A percentile compares a stretch with the other conserved stretches of the same genome.
phyloP scores from a whole-genome alignment of 1,284 basidiomycete species.

The Neonothopanus nambi region DNA sequence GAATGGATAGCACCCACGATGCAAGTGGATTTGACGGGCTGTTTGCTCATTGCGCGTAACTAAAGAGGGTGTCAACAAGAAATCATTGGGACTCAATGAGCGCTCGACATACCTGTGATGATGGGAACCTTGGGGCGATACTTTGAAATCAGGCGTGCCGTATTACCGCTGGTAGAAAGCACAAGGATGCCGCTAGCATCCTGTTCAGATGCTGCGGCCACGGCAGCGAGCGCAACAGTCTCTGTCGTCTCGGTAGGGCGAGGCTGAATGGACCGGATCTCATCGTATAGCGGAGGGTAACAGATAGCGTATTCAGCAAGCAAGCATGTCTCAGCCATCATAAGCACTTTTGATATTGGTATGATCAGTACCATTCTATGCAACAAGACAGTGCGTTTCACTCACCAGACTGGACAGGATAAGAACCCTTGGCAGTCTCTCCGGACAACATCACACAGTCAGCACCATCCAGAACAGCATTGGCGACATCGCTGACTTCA shows the following conservation, averaged over 20 bases:
- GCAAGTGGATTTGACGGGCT: conserved; percentile 94
- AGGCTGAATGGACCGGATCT: conserved; percentile 75
- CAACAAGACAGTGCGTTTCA: not conserved
- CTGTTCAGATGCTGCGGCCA: conserved; percentile 93
- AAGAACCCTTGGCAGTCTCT: conserved; percentile 95
- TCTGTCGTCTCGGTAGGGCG: conserved; percentile 92
- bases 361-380: conserved; percentile 17
- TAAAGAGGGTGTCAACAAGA: conserved; percentile 30
- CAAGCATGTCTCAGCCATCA: conserved; percentile 98
- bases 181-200: conserved; percentile 94
- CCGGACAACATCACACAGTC: conserved; percentile 99
- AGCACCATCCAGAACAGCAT: conserved; percentile 94
- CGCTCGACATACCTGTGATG: conserved; percentile 72
- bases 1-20: conserved; percentile 97
- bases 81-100: conserved; percentile 2
- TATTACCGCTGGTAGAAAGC: conserved; percentile 95
- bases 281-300: conserved; percentile 91
- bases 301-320: conserved; percentile 93
- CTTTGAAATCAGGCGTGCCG: conserved; percentile 95
- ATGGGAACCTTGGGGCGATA: conserved; percentile 95
- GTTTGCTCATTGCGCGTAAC: conserved; percentile 97
- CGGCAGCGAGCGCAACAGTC: conserved; percentile 92
- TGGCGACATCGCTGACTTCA: conserved; percentile 96
- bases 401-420: conserved; percentile 86
- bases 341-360: conserved; percentile 65